phyloP scores from a whole-genome alignment of 768 basidiomycete genomes.

The Leccinum arenicola region DNA sequence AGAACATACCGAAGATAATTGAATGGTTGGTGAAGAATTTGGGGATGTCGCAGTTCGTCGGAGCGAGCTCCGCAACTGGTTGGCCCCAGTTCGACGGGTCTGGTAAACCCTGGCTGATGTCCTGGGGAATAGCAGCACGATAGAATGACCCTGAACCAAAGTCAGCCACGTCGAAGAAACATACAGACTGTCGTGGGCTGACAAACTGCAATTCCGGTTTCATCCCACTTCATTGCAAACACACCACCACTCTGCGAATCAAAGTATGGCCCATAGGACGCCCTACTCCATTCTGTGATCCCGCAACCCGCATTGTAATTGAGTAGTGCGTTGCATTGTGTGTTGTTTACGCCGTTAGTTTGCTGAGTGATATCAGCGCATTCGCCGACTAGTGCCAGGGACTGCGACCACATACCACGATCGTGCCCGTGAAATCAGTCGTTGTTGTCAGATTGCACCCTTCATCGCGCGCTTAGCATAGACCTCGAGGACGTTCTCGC shows the following conservation, averaged over 20 bases:
- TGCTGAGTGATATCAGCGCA: conserved; percentile 31
- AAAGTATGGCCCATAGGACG: conserved; percentile 82
- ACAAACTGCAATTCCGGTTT: conserved; percentile 74
- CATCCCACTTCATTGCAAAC: conserved; percentile 90
- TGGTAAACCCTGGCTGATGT: conserved; percentile 60
- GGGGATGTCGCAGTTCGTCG: conserved; percentile 53
- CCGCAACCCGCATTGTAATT: conserved; percentile 73
- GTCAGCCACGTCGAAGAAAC: conserved; percentile 1
- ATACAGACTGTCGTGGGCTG: conserved; percentile 23
- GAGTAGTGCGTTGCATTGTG: conserved; percentile 50
- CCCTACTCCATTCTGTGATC: conserved; percentile 73
- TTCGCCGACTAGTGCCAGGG: neutral
- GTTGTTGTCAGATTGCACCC: conserved; percentile 59
- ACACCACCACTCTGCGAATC: conserved; percentile 80
- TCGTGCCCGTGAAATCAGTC: conserved; percentile 58
- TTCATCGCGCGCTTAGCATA: conserved; percentile 19
- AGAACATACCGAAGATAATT: conserved; percentile 65
- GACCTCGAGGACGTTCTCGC: neutral
- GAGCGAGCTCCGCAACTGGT: conserved; percentile 60
- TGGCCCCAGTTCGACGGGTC: conserved; percentile 65
- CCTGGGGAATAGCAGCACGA: conserved; percentile 68
- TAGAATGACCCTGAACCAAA: conserved; percentile 70
- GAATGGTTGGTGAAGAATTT: conserved; percentile 66
- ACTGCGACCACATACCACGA: conserved; percentile 47
- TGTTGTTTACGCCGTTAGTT: conserved; percentile 48